phyloP scores from a whole-genome alignment of 768 basidiomycete species.

The Lepiota venenata region DNA sequence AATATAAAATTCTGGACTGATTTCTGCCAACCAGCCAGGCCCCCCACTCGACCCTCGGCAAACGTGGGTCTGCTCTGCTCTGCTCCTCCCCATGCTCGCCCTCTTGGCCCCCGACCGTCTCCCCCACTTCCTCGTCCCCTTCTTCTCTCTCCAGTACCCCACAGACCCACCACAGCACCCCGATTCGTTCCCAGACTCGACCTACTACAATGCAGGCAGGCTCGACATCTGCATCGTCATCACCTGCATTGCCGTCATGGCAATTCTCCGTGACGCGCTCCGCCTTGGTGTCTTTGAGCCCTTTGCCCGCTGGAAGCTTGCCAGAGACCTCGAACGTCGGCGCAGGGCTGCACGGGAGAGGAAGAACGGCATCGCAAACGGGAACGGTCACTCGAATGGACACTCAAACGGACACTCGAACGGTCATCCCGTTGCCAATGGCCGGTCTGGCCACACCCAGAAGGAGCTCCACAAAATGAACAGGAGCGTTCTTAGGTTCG shows the following conservation, averaged over 20 bases:
- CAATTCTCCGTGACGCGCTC: constrained; percentile 75
- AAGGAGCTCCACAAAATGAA: constrained; percentile 61
- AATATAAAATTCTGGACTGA: background rate
- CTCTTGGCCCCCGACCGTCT: constrained; percentile 29
- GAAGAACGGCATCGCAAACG: constrained; percentile 15
- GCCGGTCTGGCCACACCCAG: constrained; percentile 21
- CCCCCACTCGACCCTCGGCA: background rate
- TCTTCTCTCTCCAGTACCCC: constrained; percentile 74
- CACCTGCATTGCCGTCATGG: constrained; percentile 83
- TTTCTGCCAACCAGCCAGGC: constrained; percentile 6
- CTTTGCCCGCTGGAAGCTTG: constrained; percentile 75
- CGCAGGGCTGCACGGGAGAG: constrained; percentile 17
- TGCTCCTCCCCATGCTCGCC: constrained; percentile 1
- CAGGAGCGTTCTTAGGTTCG: constrained; percentile 79
- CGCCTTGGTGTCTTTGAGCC: constrained; percentile 78
- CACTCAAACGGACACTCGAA: constrained; percentile 12
- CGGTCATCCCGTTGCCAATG: constrained; percentile 13
- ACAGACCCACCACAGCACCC: constrained; percentile 47
- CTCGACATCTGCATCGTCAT: constrained; percentile 79
- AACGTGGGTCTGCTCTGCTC: background rate
- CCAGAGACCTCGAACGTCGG: constrained; percentile 41
- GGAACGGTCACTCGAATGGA: constrained; percentile 16
- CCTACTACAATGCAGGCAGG: constrained; percentile 70
- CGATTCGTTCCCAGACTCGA: constrained; percentile 71
- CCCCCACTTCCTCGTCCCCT: constrained; percentile 56